Base-by-base conservation (phyloP, 306 rosid genomes). In the Trifolium dubium region DNA sequence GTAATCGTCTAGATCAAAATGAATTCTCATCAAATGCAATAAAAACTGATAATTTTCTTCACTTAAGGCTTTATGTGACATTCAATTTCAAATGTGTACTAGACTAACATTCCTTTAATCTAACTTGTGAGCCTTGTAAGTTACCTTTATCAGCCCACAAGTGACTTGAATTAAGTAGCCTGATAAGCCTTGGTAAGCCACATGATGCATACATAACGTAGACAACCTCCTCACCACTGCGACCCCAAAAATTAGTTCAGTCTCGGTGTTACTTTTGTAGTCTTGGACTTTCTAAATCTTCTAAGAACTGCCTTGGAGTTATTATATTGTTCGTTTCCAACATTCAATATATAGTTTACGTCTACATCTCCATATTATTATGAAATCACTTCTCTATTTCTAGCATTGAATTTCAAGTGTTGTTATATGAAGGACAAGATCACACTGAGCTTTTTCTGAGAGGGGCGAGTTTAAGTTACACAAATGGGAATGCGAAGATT, bases 71-170 rank as follows among this genome's bases (percentile, higher is more conserved):
- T 51, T 13, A 28, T 17, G 75, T 32, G 41, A 53, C 51, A 72
- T 67, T 59, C 67, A 69, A 14, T 67, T 68, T 59, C 67, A 69
- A 14, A 67, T 73, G 81, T 13, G 44, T 46, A 1, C 44, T 64
- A 58, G 34, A 29, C 67, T 29, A 67, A 28, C 75, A 66, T 46
- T 67, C 39, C 37, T 73, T 54, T 31, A 59, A 67, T 56, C 28
- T 30, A 28, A 37, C 53, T 59, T 49, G 63, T 29, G 35, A 59
- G 30, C 10, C 31, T 59, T 19, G 2, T 55, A 5, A 18, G 14
- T 37, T 67, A 47, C 62, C 40, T 40, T 15, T 12, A 12, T 8
- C 29, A 18, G 41, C 15, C 58, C 65, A 64, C 10, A 15, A 28
- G 58, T 39, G 29, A 61, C 30, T 61, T 39, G 43, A 28, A 18